Evolutionary conservation across 148 eudicot species (phyloP).

Genomic region (Pharnaceum exiguum): DNA sequence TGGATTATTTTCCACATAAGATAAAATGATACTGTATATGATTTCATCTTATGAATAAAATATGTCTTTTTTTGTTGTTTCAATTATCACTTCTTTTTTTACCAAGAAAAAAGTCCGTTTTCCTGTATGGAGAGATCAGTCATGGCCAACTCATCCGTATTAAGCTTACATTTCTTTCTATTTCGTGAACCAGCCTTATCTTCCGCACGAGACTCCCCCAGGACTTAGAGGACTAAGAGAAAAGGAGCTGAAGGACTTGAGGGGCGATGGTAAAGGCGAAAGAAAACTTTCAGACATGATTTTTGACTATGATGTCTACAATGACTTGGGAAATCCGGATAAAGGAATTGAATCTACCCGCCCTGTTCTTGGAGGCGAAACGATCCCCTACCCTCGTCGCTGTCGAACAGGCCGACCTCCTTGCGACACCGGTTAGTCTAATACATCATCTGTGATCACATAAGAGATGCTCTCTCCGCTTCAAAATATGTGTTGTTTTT

Average conservation of each 20-base stretch:
- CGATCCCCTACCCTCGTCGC: slow-evolving; percentile 73
- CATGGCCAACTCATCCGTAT: no score
- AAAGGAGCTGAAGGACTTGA: slow-evolving; percentile 58
- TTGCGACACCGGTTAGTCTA: slow-evolving; percentile 50
- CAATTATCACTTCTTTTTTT: no score
- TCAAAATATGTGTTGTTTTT: no score
- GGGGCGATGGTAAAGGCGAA: slow-evolving; percentile 79
- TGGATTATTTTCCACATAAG: no score
- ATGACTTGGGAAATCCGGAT: slow-evolving; percentile 91
- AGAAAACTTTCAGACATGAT: slow-evolving; percentile 66
- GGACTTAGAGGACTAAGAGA: slow-evolving; percentile 79
- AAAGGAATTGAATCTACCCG: slow-evolving; percentile 50
- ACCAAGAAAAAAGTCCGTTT: no score
- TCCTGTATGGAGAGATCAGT: no score
- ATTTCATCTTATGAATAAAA: no score
- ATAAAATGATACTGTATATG: no score
- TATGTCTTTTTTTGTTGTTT: no score
- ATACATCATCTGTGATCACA: not conserved
- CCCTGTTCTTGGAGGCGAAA: slow-evolving; percentile 68
- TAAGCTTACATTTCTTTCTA: not conserved
- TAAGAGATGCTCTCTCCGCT: no score
- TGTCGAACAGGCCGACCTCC: slow-evolving; percentile 96
- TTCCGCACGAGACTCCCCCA: slow-evolving; percentile 80
- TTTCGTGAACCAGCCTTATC: slow-evolving; percentile 57
- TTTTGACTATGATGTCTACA: slow-evolving; percentile 76